A percentile compares a stretch with the other conserved stretches of the same genome.
Conservation (phyloP, 2,329 filamentous ascomycete species). For the Trichoderma pleuroti region DNA sequence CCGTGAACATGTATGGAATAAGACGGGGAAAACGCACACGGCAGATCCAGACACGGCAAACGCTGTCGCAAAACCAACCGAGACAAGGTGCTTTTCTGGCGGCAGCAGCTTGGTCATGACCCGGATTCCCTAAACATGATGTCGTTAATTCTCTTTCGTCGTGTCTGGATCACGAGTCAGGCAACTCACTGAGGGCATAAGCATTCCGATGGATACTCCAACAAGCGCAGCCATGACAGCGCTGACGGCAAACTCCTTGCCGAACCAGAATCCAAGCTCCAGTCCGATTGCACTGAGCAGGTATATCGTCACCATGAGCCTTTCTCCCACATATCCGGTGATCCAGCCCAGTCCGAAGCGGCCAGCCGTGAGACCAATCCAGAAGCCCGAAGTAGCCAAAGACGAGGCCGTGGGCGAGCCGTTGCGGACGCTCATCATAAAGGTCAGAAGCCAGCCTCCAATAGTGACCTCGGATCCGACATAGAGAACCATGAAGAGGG, state of each 20-base stretch:
- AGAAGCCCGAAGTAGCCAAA: slow-evolving; percentile 76
- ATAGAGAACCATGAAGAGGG: slow-evolving; percentile 66
- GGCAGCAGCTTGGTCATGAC: slow-evolving; percentile 65
- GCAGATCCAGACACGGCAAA: slow-evolving; percentile 73
- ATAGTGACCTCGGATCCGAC: slow-evolving; percentile 73
- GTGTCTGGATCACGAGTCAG: too few species aligned
- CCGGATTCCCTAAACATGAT: slow-evolving; percentile 9
- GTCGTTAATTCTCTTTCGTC: background rate
- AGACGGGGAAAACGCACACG: slow-evolving; percentile 28
- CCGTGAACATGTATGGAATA: background rate
- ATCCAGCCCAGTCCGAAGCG: slow-evolving; percentile 66
- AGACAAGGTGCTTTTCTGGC: slow-evolving; percentile 67
- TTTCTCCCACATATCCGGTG: slow-evolving; percentile 71
- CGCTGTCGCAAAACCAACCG: slow-evolving; percentile 75
- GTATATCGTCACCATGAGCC: slow-evolving; percentile 60
- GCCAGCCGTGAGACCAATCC: slow-evolving; percentile 73
- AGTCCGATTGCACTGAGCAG: slow-evolving; percentile 60
- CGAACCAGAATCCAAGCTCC: slow-evolving; percentile 75
- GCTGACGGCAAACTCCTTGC: slow-evolving; percentile 72
- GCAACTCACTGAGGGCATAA: slow-evolving; percentile 17
- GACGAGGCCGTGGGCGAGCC: slow-evolving; percentile 60
- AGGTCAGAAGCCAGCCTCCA: slow-evolving; percentile 79
- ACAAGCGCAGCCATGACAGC: slow-evolving; percentile 60
- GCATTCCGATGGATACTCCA: slow-evolving; percentile 17
- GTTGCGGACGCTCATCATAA: slow-evolving; percentile 72